phyloP scores from a whole-genome alignment of 2,329 filamentous ascomycete species.

The Apiospora sp. region DNA sequence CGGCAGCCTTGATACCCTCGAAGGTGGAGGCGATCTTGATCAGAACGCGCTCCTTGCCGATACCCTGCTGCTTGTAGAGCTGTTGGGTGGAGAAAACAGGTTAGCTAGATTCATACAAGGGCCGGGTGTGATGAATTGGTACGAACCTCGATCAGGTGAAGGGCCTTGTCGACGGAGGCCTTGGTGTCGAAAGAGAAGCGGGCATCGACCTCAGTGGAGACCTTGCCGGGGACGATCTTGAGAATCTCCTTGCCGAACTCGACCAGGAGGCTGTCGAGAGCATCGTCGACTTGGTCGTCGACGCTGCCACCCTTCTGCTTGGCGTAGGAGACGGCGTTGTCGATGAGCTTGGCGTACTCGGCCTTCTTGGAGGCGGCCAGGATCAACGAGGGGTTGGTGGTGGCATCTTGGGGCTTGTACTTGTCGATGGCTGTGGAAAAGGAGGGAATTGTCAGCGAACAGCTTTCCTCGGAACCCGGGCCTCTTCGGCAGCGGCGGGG shows the following conservation, averaged over 20 bases:
- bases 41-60: conserved; percentile 91
- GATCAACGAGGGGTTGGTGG: conserved; percentile 99
- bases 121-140: not conserved
- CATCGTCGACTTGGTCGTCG: conserved; percentile 86
- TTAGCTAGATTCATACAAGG: conserved; percentile 25
- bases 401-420: conserved; percentile 99
- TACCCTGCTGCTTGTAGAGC: conserved; percentile 94
- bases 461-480: not conserved
- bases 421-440: conserved; percentile 84
- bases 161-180: conserved; percentile 91
- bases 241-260: conserved; percentile 99
- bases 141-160: conserved; percentile 92
- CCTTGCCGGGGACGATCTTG: conserved; percentile 95
- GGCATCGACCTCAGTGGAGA: conserved; percentile 98
- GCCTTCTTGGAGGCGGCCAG: conserved; percentile 97
- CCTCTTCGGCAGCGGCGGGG: not conserved
- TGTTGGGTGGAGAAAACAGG: conserved; percentile 47
- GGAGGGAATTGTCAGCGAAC: not conserved
- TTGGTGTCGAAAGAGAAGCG: conserved; percentile 94
- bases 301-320: conserved; percentile 69
- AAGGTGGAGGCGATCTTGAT: conserved; percentile 99
- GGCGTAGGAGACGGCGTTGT: conserved; percentile 83
- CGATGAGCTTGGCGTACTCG: conserved; percentile 93
- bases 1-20: conserved; percentile 99
- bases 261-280: conserved; percentile 92